Evolutionary conservation across 2,329 filamentous ascomycete species (phyloP).

Genomic region (Aspergillus pseudonomiae): DNA sequence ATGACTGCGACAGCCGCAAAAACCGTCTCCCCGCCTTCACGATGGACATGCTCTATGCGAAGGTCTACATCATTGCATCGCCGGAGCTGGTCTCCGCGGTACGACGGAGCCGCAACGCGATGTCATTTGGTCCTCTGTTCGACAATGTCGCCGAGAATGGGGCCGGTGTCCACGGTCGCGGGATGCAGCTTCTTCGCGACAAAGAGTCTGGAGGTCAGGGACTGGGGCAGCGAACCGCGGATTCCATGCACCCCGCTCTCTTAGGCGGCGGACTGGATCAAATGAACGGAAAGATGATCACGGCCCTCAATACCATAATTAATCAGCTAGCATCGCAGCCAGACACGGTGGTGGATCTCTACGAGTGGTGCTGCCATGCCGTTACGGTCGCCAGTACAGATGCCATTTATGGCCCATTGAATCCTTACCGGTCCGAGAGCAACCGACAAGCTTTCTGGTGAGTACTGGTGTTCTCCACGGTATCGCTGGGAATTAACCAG

Average conservation of each 20-base stretch:
- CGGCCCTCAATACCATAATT: slow-evolving; percentile 16
- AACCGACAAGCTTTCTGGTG: slow-evolving; percentile 6
- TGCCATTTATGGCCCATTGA: slow-evolving; percentile 31
- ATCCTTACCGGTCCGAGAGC: slow-evolving; percentile 28
- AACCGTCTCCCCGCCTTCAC: slow-evolving; percentile 24
- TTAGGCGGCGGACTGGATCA: slow-evolving; percentile 26
- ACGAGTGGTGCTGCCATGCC: slow-evolving; percentile 29
- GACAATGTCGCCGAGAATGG: slow-evolving; percentile 18
- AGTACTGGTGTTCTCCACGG: background rate
- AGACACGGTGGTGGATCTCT: slow-evolving; percentile 24
- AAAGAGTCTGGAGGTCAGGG: slow-evolving; percentile 25
- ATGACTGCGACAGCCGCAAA: slow-evolving; percentile 19
- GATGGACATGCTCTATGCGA: slow-evolving; percentile 28
- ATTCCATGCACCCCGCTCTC: slow-evolving; percentile 29
- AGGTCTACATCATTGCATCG: slow-evolving; percentile 31
- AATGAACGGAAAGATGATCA: slow-evolving; percentile 32
- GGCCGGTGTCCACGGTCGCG: slow-evolving; percentile 22
- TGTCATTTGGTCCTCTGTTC: slow-evolving; percentile 31
- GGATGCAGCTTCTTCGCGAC: slow-evolving; percentile 24
- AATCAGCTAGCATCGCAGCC: slow-evolving; percentile 18
- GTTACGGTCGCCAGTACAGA: slow-evolving; percentile 33
- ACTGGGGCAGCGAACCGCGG: slow-evolving; percentile 18
- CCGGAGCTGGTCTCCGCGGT: slow-evolving; percentile 25
- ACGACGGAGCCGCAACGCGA: slow-evolving; percentile 26
- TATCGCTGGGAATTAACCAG: background rate